These are phyloP conservation scores for Fusarium falciforme DNA, from an alignment of 2,329 filamentous ascomycete species.

Conservation along the genomic window DNA sequence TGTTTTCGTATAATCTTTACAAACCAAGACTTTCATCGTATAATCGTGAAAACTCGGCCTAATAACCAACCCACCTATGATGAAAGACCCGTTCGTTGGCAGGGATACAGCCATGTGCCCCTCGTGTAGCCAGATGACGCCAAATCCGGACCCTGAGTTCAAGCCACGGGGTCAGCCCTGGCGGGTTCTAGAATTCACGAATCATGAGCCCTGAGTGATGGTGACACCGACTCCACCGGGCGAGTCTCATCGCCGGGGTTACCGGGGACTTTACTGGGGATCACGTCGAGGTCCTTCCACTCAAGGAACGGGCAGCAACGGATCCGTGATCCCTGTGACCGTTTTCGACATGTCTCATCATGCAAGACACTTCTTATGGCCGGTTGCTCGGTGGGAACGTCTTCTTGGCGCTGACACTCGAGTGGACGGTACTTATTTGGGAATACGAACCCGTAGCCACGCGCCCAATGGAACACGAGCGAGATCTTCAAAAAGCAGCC, in stretches of 20 bases:
- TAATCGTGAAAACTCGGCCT: background rate
- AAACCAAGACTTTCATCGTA: background rate
- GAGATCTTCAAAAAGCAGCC: background rate
- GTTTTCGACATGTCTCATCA: background rate
- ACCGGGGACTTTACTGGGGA: background rate
- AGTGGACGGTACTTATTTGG: background rate
- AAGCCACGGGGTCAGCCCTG: background rate
- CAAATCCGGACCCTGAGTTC: slow-evolving; percentile 6
- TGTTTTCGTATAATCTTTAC: background rate
- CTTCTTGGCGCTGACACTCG: background rate
- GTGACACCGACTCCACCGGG: background rate
- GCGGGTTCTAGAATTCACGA: slow-evolving; percentile 1
- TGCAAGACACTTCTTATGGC: background rate
- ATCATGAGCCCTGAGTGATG: background rate
- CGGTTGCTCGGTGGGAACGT: background rate
- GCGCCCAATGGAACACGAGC: background rate
- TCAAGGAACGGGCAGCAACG: background rate
- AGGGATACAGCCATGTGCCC: slow-evolving; percentile 1
- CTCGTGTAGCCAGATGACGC: background rate
- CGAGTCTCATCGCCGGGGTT: slow-evolving; percentile 4
- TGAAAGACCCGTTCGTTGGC: background rate
- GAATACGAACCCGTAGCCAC: slow-evolving; percentile 6
- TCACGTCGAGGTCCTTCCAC: background rate
- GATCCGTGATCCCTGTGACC: background rate
- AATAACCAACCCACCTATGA: background rate